Conservation (phyloP, 257 asterid genomes). For the Euphrasia confusa region DNA sequence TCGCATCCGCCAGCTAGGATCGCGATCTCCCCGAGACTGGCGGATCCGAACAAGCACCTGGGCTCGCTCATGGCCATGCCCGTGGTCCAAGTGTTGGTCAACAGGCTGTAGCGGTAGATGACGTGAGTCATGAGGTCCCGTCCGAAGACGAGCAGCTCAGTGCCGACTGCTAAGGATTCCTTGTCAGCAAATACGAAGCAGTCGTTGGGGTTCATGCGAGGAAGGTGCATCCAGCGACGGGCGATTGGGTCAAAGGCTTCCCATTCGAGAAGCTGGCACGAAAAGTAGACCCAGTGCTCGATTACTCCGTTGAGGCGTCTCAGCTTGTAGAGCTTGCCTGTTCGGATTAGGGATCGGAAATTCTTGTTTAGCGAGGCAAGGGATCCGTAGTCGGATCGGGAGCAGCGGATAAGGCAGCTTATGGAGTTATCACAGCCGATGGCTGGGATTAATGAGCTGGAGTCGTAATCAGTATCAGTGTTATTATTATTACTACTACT, state of each 20-base stretch:
- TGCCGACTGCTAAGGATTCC: constrained; percentile 95
- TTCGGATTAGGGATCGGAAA: constrained; percentile 65
- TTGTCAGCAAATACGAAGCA: constrained; percentile 73
- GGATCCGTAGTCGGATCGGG: constrained; percentile 81
- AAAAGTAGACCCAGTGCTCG: constrained; percentile 96
- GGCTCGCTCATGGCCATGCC: constrained; percentile 84
- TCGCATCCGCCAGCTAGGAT: constrained; percentile 85
- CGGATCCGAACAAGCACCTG: constrained; percentile 76
- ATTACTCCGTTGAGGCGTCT: constrained; percentile 57
- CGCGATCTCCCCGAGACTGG: constrained; percentile 71
- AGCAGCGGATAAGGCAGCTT: constrained; percentile 64
- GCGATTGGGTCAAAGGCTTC: constrained; percentile 87
- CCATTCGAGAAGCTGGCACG: constrained; percentile 95
- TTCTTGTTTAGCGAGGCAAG: constrained; percentile 65
- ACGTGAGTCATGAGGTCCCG: constrained; percentile 62
- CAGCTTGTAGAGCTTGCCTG: constrained; percentile 63
- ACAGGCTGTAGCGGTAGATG: constrained; percentile 65
- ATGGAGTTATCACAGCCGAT: constrained; percentile 85
- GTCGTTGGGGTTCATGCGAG: constrained; percentile 64
- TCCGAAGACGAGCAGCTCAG: constrained; percentile 93
- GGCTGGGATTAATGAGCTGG: constrained; percentile 60
- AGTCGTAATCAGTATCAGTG: constrained; percentile 25
- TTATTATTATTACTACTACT: too few relatives aligned
- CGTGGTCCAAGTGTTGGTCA: constrained; percentile 80
- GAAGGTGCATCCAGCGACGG: constrained; percentile 88